These are phyloP conservation scores for Aristolochia contorta DNA, from an alignment of 164 flowering plant species.

Conservation along the genomic window DNA sequence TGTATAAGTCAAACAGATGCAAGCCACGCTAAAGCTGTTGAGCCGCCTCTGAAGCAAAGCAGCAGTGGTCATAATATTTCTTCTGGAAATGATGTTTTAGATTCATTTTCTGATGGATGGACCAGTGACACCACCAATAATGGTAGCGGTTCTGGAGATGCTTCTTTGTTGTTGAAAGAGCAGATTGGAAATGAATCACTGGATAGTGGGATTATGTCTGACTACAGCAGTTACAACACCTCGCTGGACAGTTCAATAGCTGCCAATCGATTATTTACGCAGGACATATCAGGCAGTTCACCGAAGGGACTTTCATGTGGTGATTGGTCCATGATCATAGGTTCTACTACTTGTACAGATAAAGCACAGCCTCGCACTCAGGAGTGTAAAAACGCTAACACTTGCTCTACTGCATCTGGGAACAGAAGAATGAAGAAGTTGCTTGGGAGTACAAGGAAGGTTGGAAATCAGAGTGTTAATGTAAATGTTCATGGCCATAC, in stretches of 20 bases:
- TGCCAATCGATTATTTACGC: conserved; percentile 5
- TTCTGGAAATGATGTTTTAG: conserved; percentile 10
- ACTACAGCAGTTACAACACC: conserved; percentile 2
- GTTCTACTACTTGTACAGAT: conserved; percentile 11
- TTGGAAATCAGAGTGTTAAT: conserved; percentile 8
- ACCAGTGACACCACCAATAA: conserved; percentile 20
- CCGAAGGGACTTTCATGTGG: not conserved
- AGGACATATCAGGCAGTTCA: conserved; percentile 1
- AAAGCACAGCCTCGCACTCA: conserved; percentile 11
- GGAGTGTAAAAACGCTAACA: conserved; percentile 12
- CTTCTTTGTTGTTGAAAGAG: conserved; percentile 5
- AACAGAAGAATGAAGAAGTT: conserved; percentile 21
- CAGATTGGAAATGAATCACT: not conserved
- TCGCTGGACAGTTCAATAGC: conserved; percentile 2
- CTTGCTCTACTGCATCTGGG: conserved; percentile 10
- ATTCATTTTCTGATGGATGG: conserved; percentile 24
- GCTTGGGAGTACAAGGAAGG: conserved; percentile 11
- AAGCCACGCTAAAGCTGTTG: conserved; percentile 4
- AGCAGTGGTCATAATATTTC: conserved; percentile 11
- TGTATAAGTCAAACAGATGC: conserved; percentile 6
- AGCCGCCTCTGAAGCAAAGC: conserved; percentile 3
- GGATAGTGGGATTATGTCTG: conserved; percentile 8
- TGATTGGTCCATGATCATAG: conserved; percentile 7
- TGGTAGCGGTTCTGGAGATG: conserved; percentile 9
- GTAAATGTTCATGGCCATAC: conserved; percentile 19